A percentile compares a stretch with the other conserved stretches of the same genome.
Conservation (phyloP, 2,329 filamentous ascomycete genomes). For the Fusarium veterinarium region DNA sequence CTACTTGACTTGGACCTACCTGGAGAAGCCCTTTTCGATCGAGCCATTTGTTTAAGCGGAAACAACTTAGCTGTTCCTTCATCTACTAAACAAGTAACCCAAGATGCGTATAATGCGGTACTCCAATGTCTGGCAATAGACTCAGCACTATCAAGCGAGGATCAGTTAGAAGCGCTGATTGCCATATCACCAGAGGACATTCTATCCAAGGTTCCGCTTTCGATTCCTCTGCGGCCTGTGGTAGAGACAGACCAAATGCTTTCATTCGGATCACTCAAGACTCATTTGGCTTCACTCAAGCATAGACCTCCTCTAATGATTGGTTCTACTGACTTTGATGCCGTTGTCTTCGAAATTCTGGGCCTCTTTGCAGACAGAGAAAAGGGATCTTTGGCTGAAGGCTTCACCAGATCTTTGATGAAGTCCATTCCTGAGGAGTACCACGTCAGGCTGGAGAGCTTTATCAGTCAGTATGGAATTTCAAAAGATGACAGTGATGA, state of each 20-base stretch:
- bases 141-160: neutral
- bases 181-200: neutral
- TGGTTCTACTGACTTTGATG: neutral
- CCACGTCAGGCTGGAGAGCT: rapidly evolving
- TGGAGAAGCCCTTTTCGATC: neutral
- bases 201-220: neutral
- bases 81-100: rapidly evolving
- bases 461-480: neutral
- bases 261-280: neutral
- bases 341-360: neutral
- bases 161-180: neutral
- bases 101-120: neutral
- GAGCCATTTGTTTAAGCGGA: neutral
- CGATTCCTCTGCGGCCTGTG: neutral
- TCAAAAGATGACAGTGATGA: rapidly evolving
- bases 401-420: rapidly evolving
- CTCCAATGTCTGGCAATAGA: neutral
- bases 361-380: neutral
- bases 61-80: neutral
- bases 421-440: neutral
- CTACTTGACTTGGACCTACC: neutral
- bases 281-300: rapidly evolving
- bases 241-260: neutral
- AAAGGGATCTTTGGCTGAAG: neutral
- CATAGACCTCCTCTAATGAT: neutral